phyloP scores from a whole-genome alignment of 2,329 filamentous ascomycete species.

The Periconia sp. region DNA sequence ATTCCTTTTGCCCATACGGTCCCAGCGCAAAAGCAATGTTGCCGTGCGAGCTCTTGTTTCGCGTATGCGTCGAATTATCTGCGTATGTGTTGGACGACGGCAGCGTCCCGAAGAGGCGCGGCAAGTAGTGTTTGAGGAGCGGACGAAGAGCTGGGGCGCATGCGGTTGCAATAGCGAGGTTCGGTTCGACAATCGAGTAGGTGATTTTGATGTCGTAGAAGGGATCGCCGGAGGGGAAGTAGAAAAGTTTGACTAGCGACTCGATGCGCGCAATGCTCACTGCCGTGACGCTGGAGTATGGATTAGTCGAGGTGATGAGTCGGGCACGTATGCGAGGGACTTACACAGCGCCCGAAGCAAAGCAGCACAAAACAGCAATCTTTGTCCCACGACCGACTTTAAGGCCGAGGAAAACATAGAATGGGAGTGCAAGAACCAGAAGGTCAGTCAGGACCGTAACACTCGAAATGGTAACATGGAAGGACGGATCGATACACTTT shows the following conservation, averaged over 20 bases:
- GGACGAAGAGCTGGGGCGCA: background rate
- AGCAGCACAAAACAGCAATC: background rate
- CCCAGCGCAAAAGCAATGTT: background rate
- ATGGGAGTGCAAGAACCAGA: background rate
- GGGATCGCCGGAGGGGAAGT: background rate
- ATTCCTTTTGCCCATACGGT: background rate
- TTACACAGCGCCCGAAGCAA: background rate
- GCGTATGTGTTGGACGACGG: background rate
- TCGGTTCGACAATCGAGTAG: background rate
- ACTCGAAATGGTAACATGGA: background rate
- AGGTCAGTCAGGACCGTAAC: background rate
- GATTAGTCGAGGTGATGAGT: background rate
- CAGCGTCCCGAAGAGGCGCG: background rate
- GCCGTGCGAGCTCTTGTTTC: background rate
- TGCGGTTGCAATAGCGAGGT: background rate
- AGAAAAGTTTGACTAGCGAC: background rate
- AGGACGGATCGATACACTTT: constrained; percentile 1
- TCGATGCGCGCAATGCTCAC: background rate
- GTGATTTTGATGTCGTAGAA: background rate
- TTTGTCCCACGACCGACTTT: background rate
- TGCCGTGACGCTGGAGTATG: background rate
- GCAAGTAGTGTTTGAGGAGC: background rate
- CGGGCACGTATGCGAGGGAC: no score
- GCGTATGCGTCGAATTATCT: background rate
- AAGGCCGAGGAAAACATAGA: background rate